A percentile compares a stretch with the other conserved stretches of the same genome.
phyloP scores from a whole-genome alignment of 2,329 filamentous ascomycete genomes.

The Bipolaris cookei region DNA sequence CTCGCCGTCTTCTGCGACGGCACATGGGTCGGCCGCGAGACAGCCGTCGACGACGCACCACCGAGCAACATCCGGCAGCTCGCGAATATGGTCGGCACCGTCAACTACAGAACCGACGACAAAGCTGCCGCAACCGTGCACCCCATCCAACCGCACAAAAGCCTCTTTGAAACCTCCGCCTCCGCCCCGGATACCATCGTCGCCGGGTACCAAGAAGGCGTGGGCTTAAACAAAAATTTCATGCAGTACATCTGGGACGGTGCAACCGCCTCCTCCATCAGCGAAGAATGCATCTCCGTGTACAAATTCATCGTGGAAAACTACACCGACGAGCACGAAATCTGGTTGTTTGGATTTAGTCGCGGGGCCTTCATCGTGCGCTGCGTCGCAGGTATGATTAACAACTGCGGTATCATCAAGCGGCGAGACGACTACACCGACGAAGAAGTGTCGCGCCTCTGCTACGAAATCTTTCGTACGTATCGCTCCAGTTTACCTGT shows the following conservation, averaged over 20 bases:
- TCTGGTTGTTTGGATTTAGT: conserved; percentile 56
- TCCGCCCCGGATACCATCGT: conserved; percentile 23
- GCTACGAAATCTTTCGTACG: conserved; percentile 42
- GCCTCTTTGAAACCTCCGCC: background rate
- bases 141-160: conserved; percentile 22
- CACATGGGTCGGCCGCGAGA: conserved; percentile 47
- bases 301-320: conserved; percentile 48
- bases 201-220: conserved; percentile 48
- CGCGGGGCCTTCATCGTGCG: conserved; percentile 55
- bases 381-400: conserved; percentile 54
- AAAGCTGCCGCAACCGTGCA: conserved; percentile 30
- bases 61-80: conserved; percentile 43
- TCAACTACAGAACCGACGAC: conserved; percentile 22
- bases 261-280: conserved; percentile 45
- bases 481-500: conserved; percentile 38
- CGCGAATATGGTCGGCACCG: conserved; percentile 41
- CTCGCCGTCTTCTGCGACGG: conserved; percentile 46
- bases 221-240: conserved; percentile 46
- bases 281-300: conserved; percentile 43
- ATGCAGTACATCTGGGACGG: conserved; percentile 48
- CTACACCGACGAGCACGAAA: conserved; percentile 48
- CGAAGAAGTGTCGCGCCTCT: conserved; percentile 32
- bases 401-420: conserved; percentile 51
- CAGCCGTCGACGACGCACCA: conserved; percentile 34
- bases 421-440: conserved; percentile 10